These are phyloP conservation scores for Colletotrichum australisinense DNA, from an alignment of 2,329 filamentous ascomycete genomes.

Conservation along the genomic window DNA sequence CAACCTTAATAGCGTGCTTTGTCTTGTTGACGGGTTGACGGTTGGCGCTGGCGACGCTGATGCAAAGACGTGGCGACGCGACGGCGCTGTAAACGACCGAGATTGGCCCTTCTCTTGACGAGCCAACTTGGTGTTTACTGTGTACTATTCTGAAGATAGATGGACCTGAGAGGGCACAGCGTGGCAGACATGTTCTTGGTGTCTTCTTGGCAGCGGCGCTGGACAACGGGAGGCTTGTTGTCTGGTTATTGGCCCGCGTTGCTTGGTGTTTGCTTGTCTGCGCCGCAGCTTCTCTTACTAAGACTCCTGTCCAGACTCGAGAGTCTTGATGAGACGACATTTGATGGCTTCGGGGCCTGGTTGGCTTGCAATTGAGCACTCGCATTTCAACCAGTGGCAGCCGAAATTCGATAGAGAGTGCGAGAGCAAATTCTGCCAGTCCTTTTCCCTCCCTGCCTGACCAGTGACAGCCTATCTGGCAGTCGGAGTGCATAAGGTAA, in stretches of 20 bases:
- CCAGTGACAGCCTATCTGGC: too few species aligned
- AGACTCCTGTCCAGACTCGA: neutral
- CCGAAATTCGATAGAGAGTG: neutral
- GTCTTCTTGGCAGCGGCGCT: constrained; percentile 1
- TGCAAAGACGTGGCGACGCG: neutral
- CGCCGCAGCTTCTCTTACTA: neutral
- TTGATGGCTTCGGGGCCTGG: neutral
- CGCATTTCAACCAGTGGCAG: neutral
- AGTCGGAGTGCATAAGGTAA: neutral
- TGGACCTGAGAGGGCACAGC: neutral
- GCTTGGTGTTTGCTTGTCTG: constrained; percentile 4
- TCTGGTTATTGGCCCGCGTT: neutral
- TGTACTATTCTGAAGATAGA: neutral
- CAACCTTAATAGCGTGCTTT: neutral
- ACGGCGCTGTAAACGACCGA: neutral
- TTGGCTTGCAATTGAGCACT: too few species aligned
- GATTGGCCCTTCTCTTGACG: neutral
- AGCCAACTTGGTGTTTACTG: neutral
- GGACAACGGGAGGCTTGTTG: neutral
- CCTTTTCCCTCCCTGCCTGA: neutral
- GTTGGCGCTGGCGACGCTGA: neutral
- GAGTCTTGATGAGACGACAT: neutral
- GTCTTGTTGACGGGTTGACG: constrained; percentile 3
- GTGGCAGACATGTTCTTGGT: neutral
- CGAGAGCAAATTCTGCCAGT: neutral